These are phyloP conservation scores for Gracilaria caudata DNA, from an alignment of 23 red algal genomes.

Conservation along the genomic window DNA sequence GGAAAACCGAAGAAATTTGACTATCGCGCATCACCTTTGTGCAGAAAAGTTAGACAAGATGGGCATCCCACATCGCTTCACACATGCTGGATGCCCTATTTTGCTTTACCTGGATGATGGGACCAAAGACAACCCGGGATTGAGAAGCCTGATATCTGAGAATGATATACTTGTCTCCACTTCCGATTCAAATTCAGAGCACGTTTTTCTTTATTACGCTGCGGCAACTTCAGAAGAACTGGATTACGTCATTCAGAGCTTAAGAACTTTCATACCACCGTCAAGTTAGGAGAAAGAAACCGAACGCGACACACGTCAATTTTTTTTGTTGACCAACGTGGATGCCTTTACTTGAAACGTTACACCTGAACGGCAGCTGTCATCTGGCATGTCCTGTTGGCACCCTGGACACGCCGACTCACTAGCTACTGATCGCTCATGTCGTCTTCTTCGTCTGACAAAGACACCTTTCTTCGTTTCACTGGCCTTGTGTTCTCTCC, in stretches of 20 bases:
- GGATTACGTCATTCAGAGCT: neutral
- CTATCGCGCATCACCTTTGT: slow-evolving; percentile 11
- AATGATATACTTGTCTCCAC: slow-evolving; percentile 28
- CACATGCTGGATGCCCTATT: slow-evolving; percentile 28
- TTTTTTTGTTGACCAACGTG: neutral
- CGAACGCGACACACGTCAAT: neutral
- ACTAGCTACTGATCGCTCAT: neutral
- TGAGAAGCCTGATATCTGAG: slow-evolving; percentile 14
- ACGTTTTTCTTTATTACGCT: slow-evolving; percentile 39
- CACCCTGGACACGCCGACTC: neutral
- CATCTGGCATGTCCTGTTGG: neutral
- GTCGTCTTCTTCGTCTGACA: slow-evolving; percentile 36
- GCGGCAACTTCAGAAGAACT: slow-evolving; percentile 4
- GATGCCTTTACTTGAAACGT: neutral
- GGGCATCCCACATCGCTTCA: slow-evolving; percentile 32
- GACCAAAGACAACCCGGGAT: neutral
- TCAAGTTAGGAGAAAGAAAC: neutral
- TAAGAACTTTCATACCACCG: neutral
- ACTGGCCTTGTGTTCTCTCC: slow-evolving; percentile 21
- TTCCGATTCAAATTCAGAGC: neutral
- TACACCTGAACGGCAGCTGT: neutral
- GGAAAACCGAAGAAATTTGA: slow-evolving; percentile 33
- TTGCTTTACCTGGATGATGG: slow-evolving; percentile 18
- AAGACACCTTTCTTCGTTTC: slow-evolving; percentile 42
- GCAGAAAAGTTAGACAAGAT: slow-evolving; percentile 21